A percentile compares a stretch with the other conserved stretches of the same genome.
phyloP scores from a whole-genome alignment of 352 stramenopile genomes.

The Phytophthora sp. region DNA sequence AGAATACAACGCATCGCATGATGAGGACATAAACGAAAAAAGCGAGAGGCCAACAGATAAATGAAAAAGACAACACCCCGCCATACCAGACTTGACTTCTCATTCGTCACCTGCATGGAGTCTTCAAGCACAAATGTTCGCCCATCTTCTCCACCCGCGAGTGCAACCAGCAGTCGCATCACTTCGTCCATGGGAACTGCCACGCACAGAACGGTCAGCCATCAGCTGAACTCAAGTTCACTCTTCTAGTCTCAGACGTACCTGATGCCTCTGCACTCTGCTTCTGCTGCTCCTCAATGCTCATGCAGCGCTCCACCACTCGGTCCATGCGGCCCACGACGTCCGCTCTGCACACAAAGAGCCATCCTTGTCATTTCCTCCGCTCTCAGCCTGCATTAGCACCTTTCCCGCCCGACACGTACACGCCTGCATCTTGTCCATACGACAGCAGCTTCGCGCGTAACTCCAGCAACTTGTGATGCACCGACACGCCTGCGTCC shows the following conservation, averaged over 20 bases:
- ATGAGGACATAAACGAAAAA: too few species aligned
- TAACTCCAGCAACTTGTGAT: constrained; percentile 37
- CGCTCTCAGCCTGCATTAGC: background rate
- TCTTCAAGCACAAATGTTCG: constrained; percentile 68
- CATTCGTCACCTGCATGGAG: constrained; percentile 35
- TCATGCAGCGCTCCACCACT: constrained; percentile 42
- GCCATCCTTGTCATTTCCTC: background rate
- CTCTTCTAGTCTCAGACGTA: background rate
- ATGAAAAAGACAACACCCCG: background rate
- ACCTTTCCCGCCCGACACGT: background rate
- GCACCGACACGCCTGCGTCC: constrained; percentile 9
- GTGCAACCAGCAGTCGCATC: constrained; percentile 61
- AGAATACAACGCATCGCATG: background rate
- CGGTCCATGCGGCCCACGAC: constrained; percentile 45
- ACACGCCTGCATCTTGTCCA: constrained; percentile 32
- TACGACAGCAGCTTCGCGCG: constrained; percentile 26
- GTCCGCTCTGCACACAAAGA: constrained; percentile 33
- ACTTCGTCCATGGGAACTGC: constrained; percentile 36
- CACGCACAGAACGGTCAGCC: background rate
- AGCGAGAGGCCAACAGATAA: background rate
- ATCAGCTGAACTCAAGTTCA: background rate
- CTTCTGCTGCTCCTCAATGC: constrained; percentile 18
- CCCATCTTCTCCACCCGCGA: constrained; percentile 61
- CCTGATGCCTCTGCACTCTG: constrained; percentile 16
- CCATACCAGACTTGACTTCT: constrained; percentile 16